Evolutionary conservation across 106 monocot species (phyloP).

Genomic region (Dioscorea alata): DNA sequence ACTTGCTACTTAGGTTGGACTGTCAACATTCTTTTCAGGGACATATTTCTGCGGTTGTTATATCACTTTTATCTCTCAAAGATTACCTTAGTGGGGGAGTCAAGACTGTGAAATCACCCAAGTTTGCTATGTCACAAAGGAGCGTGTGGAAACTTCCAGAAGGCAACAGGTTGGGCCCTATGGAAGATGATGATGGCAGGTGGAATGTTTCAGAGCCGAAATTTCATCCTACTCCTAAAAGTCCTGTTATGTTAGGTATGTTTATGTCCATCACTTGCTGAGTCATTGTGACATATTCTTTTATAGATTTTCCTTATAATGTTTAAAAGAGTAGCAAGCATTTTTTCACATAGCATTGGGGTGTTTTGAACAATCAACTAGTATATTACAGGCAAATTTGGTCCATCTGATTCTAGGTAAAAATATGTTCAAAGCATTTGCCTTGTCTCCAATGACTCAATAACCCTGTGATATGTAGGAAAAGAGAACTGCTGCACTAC

Average conservation of each 20-base stretch:
- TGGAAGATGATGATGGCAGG: constrained; percentile 24
- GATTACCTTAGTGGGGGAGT: constrained; percentile 16
- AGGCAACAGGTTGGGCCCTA: constrained; percentile 6
- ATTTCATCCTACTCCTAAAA: constrained; percentile 6
- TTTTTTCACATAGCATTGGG: neutral
- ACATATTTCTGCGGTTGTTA: constrained; percentile 20
- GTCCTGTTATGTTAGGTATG: constrained; percentile 26
- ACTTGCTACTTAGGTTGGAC: neutral
- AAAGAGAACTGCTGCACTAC: too few species aligned
- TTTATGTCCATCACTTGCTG: neutral
- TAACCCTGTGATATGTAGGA: too few species aligned
- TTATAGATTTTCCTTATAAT: neutral
- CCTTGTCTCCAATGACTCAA: neutral
- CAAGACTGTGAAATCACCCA: constrained; percentile 7
- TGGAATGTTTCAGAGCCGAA: constrained; percentile 9
- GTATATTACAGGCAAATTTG: neutral
- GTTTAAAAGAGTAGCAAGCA: neutral
- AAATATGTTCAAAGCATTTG: neutral
- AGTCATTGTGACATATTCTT: neutral
- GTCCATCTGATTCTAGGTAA: neutral
- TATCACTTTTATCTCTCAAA: constrained; percentile 39
- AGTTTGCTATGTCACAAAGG: constrained; percentile 12
- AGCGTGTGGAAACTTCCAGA: constrained; percentile 13
- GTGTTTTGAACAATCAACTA: neutral
- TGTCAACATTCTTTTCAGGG: constrained; percentile 20